A percentile compares a stretch with the other conserved stretches of the same genome.
phyloP scores from a whole-genome alignment of 2,329 filamentous ascomycete species.

The Rhexocercosporidium sp. region DNA sequence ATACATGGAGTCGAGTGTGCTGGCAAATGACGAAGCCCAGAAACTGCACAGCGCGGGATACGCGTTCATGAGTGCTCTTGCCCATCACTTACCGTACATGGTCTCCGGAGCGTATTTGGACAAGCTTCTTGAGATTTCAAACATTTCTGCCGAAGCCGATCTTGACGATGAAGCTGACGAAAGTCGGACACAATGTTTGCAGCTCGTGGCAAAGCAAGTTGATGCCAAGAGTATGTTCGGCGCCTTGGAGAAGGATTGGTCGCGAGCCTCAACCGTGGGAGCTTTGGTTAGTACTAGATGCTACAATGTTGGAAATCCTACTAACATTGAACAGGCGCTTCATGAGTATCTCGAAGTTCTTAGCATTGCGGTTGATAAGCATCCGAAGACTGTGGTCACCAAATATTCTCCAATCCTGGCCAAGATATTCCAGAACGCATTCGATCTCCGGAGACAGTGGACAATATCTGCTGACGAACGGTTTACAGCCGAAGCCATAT shows the following conservation, averaged over 20 bases:
- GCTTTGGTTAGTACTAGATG: constrained; percentile 57
- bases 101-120: constrained; percentile 77
- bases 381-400: constrained; percentile 77
- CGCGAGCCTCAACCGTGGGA: constrained; percentile 64
- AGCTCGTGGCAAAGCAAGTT: constrained; percentile 76
- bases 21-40: constrained; percentile 54
- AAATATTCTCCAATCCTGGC: constrained; percentile 77
- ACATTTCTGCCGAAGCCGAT: constrained; percentile 68
- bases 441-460: constrained; percentile 69
- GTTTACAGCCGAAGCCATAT: constrained; percentile 53
- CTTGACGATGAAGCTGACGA: constrained; percentile 67
- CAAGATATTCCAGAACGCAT: constrained; percentile 61
- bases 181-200: constrained; percentile 70
- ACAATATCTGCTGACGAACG: constrained; percentile 49
- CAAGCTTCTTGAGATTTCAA: constrained; percentile 73
- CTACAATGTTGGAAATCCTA: background rate
- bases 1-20: constrained; percentile 70
- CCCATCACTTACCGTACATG: constrained; percentile 89
- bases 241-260: constrained; percentile 76
- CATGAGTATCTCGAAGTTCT: constrained; percentile 74
- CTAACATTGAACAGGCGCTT: constrained; percentile 56
- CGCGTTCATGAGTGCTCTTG: constrained; percentile 77
- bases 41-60: constrained; percentile 83
- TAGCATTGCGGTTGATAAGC: constrained; percentile 73
- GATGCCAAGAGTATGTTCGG: constrained; percentile 77